Conservation (phyloP, 2,329 filamentous ascomycete genomes). For the Hymenotorrendiella dingleyae region DNA sequence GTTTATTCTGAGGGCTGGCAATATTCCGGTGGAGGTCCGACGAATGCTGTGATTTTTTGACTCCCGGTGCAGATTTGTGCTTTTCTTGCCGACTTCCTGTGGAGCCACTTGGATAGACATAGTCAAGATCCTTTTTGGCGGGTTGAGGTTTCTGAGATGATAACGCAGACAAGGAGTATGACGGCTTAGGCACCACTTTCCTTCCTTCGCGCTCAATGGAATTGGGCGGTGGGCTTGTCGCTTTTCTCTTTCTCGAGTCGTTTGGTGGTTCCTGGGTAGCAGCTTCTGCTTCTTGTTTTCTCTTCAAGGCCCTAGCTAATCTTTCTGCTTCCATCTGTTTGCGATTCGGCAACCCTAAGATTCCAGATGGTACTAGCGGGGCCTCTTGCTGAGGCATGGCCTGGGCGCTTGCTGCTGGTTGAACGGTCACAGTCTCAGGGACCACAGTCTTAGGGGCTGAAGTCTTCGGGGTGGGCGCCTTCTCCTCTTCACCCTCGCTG, state of each 20-base stretch:
- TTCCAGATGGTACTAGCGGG: neutral
- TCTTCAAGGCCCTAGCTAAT: slow-evolving; percentile 47
- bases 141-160: neutral
- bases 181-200: slow-evolving; percentile 5
- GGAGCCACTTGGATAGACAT: too few relatives aligned
- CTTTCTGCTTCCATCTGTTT: slow-evolving; percentile 83
- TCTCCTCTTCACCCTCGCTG: neutral
- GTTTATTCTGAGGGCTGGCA: neutral
- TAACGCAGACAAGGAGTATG: neutral
- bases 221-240: slow-evolving; percentile 27
- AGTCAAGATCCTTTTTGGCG: neutral
- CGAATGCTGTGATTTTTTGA: neutral
- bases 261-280: neutral
- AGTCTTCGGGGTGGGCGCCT: neutral
- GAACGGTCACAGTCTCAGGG: neutral
- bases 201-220: slow-evolving; percentile 6
- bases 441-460: neutral
- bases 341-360: slow-evolving; percentile 56
- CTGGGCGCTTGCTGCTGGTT: neutral
- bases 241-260: slow-evolving; percentile 24
- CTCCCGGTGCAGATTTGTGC: neutral
- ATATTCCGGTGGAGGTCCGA: neutral
- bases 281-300: slow-evolving; percentile 43
- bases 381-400: neutral
- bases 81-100: neutral